Base-by-base conservation (phyloP, 768 basidiomycete species). In the Agaricus subrufescens region DNA sequence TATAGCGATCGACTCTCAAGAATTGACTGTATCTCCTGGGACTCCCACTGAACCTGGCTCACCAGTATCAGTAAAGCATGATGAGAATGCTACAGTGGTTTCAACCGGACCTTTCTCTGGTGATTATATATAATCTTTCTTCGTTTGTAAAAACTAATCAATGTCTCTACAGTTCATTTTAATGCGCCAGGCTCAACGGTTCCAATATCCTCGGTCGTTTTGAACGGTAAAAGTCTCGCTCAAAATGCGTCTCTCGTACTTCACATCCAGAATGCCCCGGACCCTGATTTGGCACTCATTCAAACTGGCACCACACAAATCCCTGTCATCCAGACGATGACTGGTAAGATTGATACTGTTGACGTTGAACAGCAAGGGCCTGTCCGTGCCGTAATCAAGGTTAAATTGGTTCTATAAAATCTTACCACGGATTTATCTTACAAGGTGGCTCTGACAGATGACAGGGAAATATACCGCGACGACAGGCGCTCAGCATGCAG, bases 311-410 rank as follows among this genome's bases (percentile, higher is more conserved):
- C 45, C 4, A 56, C 58, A n/a, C 62, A 63, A 45, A 52, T 54
- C 15, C 55, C 62, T 2, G 39, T 29, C 30, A 34, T 61, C 1
- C 52, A 54, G 39, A 45, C 6, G 12, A 61, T 61, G 60, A 47
- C 49, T 19, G 73, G 71, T 5, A 65, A 62, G 26, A 59, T 69
- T 4, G 67, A 69, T 37, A 50, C 60, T n/a, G 66, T 71, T 14
- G 60, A 60, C 9, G 68, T 72, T 1, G 73, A 74, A 52, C 73
- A 74, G 51, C 64, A 58, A 49, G 72, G 71, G 1, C 71, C 71
- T 23, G 72, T 73, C 12, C 63, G 73, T 8, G 73, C 68, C 8
- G 73, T 74, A 3, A 66, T 74, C 42, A 74, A 74, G 65, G 71
- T 69, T 19, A 48, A 2, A 43, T 9, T 44, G 40, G n/a, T 11